Conservation (phyloP, 148 eudicot species). For the Limonium bicolor region DNA sequence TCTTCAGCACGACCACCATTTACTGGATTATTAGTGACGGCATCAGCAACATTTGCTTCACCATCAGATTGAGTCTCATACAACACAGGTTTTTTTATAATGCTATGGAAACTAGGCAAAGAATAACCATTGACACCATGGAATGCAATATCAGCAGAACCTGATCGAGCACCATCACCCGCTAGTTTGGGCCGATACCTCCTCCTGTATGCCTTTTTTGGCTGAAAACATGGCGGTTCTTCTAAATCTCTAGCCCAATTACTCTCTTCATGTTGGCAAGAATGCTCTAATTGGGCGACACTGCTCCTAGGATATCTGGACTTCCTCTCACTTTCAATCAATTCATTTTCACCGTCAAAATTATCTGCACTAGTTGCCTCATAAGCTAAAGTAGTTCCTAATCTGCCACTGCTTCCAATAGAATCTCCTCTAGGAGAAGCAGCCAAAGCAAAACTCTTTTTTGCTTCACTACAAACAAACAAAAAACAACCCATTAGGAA, state of each 20-base stretch:
- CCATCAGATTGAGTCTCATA: conserved; percentile 29
- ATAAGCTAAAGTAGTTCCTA: conserved; percentile 36
- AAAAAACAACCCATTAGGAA: background rate
- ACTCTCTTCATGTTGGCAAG: conserved; percentile 38
- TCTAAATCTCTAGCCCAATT: conserved; percentile 39
- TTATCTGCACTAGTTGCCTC: conserved; percentile 96
- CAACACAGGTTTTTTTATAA: conserved; percentile 16
- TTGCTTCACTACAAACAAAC: conserved; percentile 57
- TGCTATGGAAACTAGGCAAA: conserved; percentile 28
- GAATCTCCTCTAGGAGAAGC: conserved; percentile 92
- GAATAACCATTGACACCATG: conserved; percentile 33
- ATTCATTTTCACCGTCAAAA: conserved; percentile 64
- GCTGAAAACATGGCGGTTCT: conserved; percentile 45
- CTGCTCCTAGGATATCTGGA: conserved; percentile 24
- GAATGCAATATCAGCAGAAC: conserved; percentile 36
- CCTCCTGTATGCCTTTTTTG: conserved; percentile 71
- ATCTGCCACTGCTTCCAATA: conserved; percentile 86
- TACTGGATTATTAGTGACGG: conserved; percentile 14
- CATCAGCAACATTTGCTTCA: conserved; percentile 31
- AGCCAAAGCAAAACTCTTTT: conserved; percentile 68
- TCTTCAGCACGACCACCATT: conserved; percentile 16
- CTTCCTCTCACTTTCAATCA: conserved; percentile 35
- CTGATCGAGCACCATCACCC: conserved; percentile 63
- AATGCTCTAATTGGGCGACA: conserved; percentile 40
- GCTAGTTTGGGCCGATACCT: conserved; percentile 55